phyloP scores from a whole-genome alignment of 768 basidiomycete species.

The Serendipita indica region DNA sequence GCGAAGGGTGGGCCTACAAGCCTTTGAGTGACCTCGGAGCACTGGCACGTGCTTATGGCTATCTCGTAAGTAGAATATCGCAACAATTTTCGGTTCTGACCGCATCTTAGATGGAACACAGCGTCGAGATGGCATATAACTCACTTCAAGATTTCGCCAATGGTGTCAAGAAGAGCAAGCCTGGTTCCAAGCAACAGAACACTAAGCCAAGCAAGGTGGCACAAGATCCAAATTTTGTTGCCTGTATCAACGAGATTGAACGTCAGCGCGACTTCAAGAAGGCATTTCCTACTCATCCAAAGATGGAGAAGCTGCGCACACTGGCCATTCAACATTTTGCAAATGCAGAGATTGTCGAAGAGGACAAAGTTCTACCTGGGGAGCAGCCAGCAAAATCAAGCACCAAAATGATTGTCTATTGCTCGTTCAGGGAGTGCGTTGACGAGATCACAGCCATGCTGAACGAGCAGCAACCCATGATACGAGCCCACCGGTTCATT shows the following conservation, averaged over 20 bases:
- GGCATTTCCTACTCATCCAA: conserved; percentile 66
- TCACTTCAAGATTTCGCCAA: conserved; percentile 38
- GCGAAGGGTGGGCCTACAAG: conserved; percentile 16
- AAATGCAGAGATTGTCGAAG: conserved; percentile 29
- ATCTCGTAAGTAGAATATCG: conserved; percentile 44
- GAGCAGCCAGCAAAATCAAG: conserved; percentile 8
- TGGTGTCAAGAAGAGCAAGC: conserved; percentile 23
- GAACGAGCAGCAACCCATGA: conserved; percentile 57
- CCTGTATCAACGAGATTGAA: conserved; percentile 53
- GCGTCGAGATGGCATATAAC: conserved; percentile 61
- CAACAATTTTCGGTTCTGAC: conserved; percentile 9
- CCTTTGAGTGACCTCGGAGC: conserved; percentile 37
- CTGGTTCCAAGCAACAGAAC: conserved; percentile 21
- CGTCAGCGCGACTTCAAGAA: conserved; percentile 30
- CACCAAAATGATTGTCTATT: conserved; percentile 88
- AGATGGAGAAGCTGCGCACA: conserved; percentile 70
- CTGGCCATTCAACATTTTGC: conserved; percentile 72
- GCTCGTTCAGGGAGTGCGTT: conserved; percentile 76
- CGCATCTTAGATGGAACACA: conserved; percentile 57
- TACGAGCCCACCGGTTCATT: conserved; percentile 75
- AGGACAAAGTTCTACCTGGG: conserved; percentile 17
- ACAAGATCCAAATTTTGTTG: conserved; percentile 38
- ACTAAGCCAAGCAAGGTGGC: conserved; percentile 25
- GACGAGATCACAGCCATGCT: conserved; percentile 79
- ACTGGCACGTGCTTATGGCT: conserved; percentile 42